Evolutionary conservation across 768 basidiomycete genomes (phyloP).

Genomic region (Chalciporus chontae): DNA sequence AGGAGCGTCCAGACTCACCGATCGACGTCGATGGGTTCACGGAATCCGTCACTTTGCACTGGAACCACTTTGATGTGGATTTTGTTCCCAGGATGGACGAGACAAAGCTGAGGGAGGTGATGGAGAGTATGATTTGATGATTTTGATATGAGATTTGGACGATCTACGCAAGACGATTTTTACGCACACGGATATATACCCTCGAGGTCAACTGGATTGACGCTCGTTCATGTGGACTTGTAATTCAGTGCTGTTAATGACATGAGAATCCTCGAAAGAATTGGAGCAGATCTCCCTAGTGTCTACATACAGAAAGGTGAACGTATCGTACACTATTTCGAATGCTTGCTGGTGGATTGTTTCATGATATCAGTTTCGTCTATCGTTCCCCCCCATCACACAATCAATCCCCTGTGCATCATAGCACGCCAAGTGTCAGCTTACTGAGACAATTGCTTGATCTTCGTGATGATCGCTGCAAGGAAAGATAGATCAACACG

Average conservation of each 20-base stretch:
- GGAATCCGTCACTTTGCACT: conserved; percentile 54
- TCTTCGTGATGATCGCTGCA: conserved; percentile 45
- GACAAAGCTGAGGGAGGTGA: conserved; percentile 13
- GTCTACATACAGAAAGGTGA: not conserved
- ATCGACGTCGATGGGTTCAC: conserved; percentile 57
- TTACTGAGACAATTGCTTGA: conserved; percentile 38
- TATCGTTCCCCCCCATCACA: not conserved
- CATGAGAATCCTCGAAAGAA: not conserved
- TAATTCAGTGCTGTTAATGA: not conserved
- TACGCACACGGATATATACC: not conserved
- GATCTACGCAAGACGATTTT: no score
- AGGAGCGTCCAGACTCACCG: conserved; percentile 41
- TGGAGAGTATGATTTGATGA: not conserved
- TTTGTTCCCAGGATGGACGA: conserved; percentile 45
- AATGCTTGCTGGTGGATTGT: no score
- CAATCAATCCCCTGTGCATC: not conserved
- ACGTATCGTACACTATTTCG: not conserved
- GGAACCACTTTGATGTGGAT: conserved; percentile 49
- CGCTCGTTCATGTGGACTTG: not conserved
- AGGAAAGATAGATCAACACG: not conserved
- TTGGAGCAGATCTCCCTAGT: not conserved
- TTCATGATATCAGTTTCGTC: not conserved
- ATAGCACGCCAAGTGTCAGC: not conserved
- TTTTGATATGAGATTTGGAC: not conserved
- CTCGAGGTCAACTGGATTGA: not conserved